Evolutionary conservation across 805 yeast species (phyloP).

Genomic region (Yarrowia osloensis): DNA sequence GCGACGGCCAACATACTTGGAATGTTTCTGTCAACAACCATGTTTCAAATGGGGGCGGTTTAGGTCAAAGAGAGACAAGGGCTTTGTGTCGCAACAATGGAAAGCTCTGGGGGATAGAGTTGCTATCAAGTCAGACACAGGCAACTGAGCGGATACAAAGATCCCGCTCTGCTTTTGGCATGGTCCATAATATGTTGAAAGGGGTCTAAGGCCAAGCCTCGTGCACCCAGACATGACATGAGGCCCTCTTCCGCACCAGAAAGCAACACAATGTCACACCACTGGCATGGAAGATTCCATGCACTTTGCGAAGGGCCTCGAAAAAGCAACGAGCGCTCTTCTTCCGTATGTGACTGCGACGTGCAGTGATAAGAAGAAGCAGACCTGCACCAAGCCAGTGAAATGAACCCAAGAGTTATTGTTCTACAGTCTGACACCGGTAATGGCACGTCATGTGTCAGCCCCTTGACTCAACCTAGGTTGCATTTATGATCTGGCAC

Average conservation of each 20-base stretch:
- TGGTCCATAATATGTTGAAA: background rate
- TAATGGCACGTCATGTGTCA: constrained; percentile 1
- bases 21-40: background rate
- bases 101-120: background rate
- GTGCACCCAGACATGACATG: background rate
- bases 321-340: background rate
- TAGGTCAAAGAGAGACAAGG: background rate
- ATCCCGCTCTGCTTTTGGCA: background rate
- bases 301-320: background rate
- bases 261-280: background rate
- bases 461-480: background rate
- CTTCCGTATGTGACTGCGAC: background rate
- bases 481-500: background rate
- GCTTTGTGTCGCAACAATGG: background rate
- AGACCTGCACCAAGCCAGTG: background rate
- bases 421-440: background rate
- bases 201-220: background rate
- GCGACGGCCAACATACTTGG: background rate
- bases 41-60: background rate
- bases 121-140: background rate
- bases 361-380: background rate
- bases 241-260: background rate
- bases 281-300: constrained; percentile 1
- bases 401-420: background rate
- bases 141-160: no score